Conservation (phyloP, 306 rosid genomes). For the Castanea crenata region DNA sequence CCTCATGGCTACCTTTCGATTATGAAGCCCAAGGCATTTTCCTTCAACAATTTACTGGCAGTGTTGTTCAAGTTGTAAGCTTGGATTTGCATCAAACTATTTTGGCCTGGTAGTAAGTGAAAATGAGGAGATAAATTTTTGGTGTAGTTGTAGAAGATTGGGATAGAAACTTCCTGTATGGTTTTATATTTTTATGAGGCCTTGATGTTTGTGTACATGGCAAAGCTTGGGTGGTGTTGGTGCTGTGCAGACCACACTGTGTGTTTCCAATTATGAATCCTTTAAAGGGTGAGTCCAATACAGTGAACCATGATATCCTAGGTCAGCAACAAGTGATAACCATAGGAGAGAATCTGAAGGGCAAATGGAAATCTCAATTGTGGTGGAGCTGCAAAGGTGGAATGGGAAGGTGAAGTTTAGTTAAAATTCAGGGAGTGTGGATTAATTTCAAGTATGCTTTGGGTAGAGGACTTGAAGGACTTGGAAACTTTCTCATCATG, state of each 20-base stretch:
- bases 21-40: not conserved
- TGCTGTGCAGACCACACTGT: not conserved
- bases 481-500: not conserved
- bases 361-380: not conserved
- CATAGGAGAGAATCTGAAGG: not conserved
- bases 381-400: not conserved
- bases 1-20: not conserved
- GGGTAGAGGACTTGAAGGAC: not conserved
- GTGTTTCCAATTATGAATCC: not conserved
- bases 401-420: not conserved
- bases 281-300: not conserved
- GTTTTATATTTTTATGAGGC: not conserved
- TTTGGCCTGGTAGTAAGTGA: not conserved
- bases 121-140: not conserved
- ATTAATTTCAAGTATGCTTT: not conserved
- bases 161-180: not conserved
- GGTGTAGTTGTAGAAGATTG: not conserved
- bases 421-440: not conserved
- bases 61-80: not conserved
- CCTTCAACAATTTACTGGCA: not conserved
- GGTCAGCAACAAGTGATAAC: not conserved
- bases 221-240: not conserved
- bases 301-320: not conserved
- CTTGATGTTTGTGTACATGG: not conserved
- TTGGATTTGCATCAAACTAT: conserved; percentile 2